phyloP scores from a whole-genome alignment of 768 basidiomycete species.

The Lenzites betulinus region DNA sequence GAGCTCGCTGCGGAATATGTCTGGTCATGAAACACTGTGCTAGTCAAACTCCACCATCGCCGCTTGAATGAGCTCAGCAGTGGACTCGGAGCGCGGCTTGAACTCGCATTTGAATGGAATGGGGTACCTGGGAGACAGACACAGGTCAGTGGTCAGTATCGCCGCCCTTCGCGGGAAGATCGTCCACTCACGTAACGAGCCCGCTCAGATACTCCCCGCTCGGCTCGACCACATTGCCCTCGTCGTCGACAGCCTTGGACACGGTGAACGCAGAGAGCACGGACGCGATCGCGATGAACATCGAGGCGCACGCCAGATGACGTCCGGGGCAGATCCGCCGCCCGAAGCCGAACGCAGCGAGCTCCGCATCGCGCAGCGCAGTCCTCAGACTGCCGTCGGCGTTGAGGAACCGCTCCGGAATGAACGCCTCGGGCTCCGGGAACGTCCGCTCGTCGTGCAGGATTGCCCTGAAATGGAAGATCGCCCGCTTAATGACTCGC shows the following conservation, averaged over 20 bases:
- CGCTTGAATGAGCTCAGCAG: constrained; percentile 16
- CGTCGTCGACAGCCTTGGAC: constrained; percentile 26
- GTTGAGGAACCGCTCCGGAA: constrained; percentile 30
- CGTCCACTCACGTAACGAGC: constrained; percentile 23
- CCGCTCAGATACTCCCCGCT: constrained; percentile 26
- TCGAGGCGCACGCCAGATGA: constrained; percentile 26
- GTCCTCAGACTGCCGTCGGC: constrained; percentile 19
- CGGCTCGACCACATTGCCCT: constrained; percentile 29
- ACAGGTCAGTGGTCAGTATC: too few relatives aligned
- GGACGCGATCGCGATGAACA: constrained; percentile 30
- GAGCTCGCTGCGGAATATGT: not conserved
- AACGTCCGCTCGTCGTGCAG: constrained; percentile 25
- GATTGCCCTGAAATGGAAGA: constrained; percentile 19
- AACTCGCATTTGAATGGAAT: constrained; percentile 22
- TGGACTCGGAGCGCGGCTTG: constrained; percentile 18
- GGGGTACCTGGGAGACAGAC: constrained; percentile 18
- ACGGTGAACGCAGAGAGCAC: constrained; percentile 31
- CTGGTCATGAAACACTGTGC: not conserved
- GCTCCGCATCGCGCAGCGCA: constrained; percentile 20
- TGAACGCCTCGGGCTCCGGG: constrained; percentile 27
- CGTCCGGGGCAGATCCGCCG: constrained; percentile 33
- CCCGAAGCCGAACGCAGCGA: constrained; percentile 24
- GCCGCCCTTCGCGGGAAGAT: not conserved
- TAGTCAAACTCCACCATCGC: constrained; percentile 11
- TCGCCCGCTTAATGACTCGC: not conserved